Base-by-base conservation (phyloP, 495 filamentous ascomycete species). In the Diplogelasinospora grovesii region DNA sequence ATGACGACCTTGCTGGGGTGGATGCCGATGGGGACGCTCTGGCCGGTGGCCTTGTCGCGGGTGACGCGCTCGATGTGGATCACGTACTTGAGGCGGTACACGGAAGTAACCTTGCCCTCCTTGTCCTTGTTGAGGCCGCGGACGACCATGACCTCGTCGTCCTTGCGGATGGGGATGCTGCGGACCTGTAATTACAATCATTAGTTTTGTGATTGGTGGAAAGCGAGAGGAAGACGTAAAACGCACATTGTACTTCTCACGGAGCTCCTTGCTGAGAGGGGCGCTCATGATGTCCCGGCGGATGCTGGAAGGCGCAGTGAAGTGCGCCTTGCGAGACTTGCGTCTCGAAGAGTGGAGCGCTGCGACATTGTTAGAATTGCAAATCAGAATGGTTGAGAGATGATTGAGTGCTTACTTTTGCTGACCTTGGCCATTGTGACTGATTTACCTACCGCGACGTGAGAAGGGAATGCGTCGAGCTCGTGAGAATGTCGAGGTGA, bases 261-360 rank as follows among this genome's bases (percentile, higher is more conserved):
- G 78, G 54, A 99, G 80, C 71, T 98, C 92, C 72, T 92, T 94
- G 77, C 79, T 85, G 44, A 98, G 79, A 43, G 86, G 84, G 36
- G 92, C 92, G 71, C 79, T 85, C 86, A 99, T 93, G 71, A 89
- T 88, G 51, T 82, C 74, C 56, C 92, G 84, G 65, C 93, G 89
- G 59, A 85, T 79, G 71, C 81, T 84, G 62, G 87, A 94, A 36
- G 89, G 88, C 46, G 92, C 92, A 48, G 68, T 68, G 82, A 94
- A 97, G 77, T 99, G 90, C 52, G 85, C 86, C 78, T 93, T 93
- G 71, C 92, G 86, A 66, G 85, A 86, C 84, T 99, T 99, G 67
- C 89, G 79, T 70, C 92, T 82, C 60, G 86, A 94, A 68, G 81
- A 73, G 40, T 54, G 50, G 34, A 64, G 24, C 48, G 50, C 62